These are phyloP conservation scores for Inonotus hispidus DNA, from an alignment of 1,284 basidiomycete genomes.

Conservation along the genomic window DNA sequence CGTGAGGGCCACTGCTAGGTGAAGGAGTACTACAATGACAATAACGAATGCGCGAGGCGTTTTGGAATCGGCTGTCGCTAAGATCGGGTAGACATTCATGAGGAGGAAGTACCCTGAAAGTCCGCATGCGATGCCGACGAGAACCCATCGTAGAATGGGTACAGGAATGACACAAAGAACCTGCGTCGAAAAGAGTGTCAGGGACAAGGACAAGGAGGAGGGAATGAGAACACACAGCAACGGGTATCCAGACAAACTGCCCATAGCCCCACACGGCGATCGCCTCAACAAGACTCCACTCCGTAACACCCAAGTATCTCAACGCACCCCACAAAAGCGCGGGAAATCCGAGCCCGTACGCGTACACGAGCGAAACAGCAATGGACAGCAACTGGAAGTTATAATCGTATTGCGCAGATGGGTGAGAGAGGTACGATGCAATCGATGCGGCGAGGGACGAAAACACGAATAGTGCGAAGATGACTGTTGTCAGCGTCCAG, in stretches of 20 bases:
- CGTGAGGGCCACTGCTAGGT: conserved; percentile 70
- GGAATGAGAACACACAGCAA: conserved; percentile 47
- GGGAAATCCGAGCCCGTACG: conserved; percentile 79
- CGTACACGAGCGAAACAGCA: conserved; percentile 78
- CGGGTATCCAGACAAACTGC: conserved; percentile 75
- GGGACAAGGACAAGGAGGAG: not conserved
- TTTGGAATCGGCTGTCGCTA: conserved; percentile 82
- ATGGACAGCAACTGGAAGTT: conserved; percentile 82
- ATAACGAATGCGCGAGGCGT: conserved; percentile 76
- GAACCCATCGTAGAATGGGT: conserved; percentile 72
- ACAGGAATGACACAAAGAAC: conserved; percentile 81
- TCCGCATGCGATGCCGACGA: conserved; percentile 66
- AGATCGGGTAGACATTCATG: conserved; percentile 83
- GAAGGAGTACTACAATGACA: conserved; percentile 60
- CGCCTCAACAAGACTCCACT: conserved; percentile 82
- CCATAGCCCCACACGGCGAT: conserved; percentile 70
- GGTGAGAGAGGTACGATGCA: conserved; percentile 68
- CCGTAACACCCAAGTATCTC: conserved; percentile 77
- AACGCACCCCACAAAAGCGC: conserved; percentile 74
- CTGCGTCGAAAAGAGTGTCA: conserved; percentile 31
- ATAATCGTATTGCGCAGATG: conserved; percentile 58
- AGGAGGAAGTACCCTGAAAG: conserved; percentile 82
- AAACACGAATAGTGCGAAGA: conserved; percentile 86
- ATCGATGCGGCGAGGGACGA: conserved; percentile 86
- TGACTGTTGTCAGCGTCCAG: conserved; percentile 91